Evolutionary conservation across 306 rosid genomes (phyloP).

Genomic region (Sicyos baderoa): DNA sequence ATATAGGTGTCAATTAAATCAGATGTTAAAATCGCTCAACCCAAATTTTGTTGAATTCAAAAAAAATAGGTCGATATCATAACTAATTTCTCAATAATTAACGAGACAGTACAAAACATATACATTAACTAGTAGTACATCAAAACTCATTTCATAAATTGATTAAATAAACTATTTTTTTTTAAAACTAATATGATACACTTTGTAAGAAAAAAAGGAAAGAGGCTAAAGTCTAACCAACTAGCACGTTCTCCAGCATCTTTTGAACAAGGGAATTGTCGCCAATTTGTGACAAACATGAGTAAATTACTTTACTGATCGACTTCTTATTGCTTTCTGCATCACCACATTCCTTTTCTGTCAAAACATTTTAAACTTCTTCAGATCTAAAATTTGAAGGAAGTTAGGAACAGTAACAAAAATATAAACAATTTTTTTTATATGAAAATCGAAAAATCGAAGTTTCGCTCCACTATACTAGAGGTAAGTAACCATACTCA

Average conservation of each 20-base stretch:
- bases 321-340: conserved; percentile 36
- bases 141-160: not conserved
- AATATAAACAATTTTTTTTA: too few relatives aligned
- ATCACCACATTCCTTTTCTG: conserved; percentile 38
- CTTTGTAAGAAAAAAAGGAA: too few relatives aligned
- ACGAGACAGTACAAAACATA: too few relatives aligned
- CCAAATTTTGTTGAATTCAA: too few relatives aligned
- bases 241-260: conserved; percentile 44
- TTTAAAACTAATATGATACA: not conserved
- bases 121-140: not conserved
- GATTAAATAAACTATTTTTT: not conserved
- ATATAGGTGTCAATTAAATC: too few relatives aligned
- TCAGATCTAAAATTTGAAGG: not conserved
- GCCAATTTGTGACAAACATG: conserved; percentile 56
- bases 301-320: conserved; percentile 37
- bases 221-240: conserved; percentile 31
- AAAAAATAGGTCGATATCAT: too few relatives aligned
- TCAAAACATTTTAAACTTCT: not conserved
- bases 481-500: too few relatives aligned
- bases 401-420: too few relatives aligned
- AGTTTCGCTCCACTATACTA: too few relatives aligned
- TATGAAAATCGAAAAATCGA: too few relatives aligned
- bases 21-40: too few relatives aligned
- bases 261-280: conserved; percentile 46
- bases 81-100: too few relatives aligned